Evolutionary conservation across 805 yeast species (phyloP).

Genomic region (Wickerhamomyces silvicola): DNA sequence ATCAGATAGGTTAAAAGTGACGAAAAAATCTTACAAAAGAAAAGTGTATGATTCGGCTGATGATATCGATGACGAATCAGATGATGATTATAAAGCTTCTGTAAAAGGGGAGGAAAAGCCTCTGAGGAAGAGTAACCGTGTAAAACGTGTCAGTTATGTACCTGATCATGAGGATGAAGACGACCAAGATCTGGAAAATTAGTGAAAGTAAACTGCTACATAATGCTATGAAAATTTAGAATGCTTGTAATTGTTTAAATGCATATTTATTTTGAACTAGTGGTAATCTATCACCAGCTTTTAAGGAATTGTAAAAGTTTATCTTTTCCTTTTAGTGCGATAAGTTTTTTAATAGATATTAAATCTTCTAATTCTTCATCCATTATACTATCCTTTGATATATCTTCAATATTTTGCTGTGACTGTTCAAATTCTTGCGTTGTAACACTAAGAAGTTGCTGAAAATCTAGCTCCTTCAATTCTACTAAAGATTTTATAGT

Average conservation of each 20-base stretch:
- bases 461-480: conserved; percentile 36
- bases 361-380: conserved; percentile 45
- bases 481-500: conserved; percentile 26
- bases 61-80: conserved; percentile 18
- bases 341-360: conserved; percentile 48
- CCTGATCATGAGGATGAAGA: conserved; percentile 15
- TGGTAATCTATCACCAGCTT: too few species aligned
- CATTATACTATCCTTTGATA: conserved; percentile 5
- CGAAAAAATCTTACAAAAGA: conserved; percentile 10
- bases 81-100: conserved; percentile 7
- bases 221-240: too few species aligned
- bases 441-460: conserved; percentile 41
- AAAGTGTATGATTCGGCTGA: conserved; percentile 12
- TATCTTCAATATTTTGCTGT: conserved; percentile 16
- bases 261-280: too few species aligned
- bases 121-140: conserved; percentile 38
- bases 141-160: conserved; percentile 31
- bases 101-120: conserved; percentile 14
- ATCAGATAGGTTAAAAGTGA: conserved; percentile 3
- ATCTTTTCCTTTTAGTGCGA: conserved; percentile 66
- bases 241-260: too few species aligned
- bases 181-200: too few species aligned
- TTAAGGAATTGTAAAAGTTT: conserved; percentile 53
- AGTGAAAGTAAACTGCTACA: too few species aligned
- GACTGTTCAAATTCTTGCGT: conserved; percentile 13